Base-by-base conservation (phyloP, 1,284 basidiomycete genomes). In the Agaricales sp. region DNA sequence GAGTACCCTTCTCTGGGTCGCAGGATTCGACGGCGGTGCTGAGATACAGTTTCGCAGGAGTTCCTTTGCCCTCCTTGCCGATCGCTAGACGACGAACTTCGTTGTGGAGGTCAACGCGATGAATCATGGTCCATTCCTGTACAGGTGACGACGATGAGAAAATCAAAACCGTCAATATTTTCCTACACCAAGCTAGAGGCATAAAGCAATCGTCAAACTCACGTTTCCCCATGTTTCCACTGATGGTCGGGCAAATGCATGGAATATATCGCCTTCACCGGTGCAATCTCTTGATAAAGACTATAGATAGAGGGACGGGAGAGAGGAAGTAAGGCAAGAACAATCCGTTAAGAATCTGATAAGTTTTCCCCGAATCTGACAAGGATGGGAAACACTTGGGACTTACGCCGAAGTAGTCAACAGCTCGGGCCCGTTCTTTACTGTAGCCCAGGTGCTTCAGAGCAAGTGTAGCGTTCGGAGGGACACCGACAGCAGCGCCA, bases 381-480 rank as follows among this genome's bases (percentile, higher is more conserved):
- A n/a, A n/a, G n/a, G n/a, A 37, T n/a, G n/a, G 12, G n/a, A 12
- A 12, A n/a, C n/a, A n/a, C 30, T 12, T 37, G n/a, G 8, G 22
- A 45, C 44, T 45, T 19, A 45, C 44, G 20, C 44, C 44, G n/a
- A 24, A 19, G 20, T 45, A 45, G n/a, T 45, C 44, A 8, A 45
- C 44, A 6, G 19, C 44, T 45, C 23, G 16, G 23, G 23, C 44
- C 8, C 8, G 44, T n/a, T 45, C 44, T n/a, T 45, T 45, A n/a
- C 19, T 45, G 23, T 24, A 45, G 19, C 44, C 44, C 8, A 45
- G 44, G 23, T 19, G 19, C 19, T 45, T 24, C 18, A 45, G 44
- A 22, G 23, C 23, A 22, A 19, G 44, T 14, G 23, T 24, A 24
- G 44, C 44, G 19, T 45, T 45, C 8, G 44, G 44, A 20, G 44